These are phyloP conservation scores for Gamsiella multidivaricata DNA, from an alignment of 192 early-diverging fungal genomes.

Conservation along the genomic window DNA sequence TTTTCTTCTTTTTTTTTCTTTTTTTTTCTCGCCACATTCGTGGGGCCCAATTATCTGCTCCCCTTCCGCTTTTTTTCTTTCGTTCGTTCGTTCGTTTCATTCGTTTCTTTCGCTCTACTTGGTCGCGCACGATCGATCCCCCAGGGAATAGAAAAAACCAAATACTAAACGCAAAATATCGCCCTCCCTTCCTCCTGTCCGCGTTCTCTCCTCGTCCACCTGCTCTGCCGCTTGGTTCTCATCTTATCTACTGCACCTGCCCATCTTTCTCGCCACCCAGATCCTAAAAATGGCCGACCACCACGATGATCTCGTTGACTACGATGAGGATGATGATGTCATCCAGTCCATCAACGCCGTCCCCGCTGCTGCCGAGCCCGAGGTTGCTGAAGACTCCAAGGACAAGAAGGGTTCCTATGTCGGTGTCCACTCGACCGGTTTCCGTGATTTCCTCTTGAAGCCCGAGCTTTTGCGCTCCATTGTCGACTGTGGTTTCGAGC, in stretches of 20 bases:
- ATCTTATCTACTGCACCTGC: conserved; percentile 18
- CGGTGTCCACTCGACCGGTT: conserved; percentile 97
- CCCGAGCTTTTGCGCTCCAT: conserved; percentile 95
- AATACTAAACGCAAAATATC: conserved; percentile 29
- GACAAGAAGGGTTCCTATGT: conserved; percentile 98
- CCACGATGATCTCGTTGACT: conserved; percentile 96
- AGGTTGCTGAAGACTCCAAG: conserved; percentile 73
- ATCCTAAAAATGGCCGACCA: conserved; percentile 61
- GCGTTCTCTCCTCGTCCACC: neutral
- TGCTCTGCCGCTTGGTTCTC: conserved; percentile 3
- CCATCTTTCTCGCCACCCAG: neutral
- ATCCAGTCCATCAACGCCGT: conserved; percentile 68
- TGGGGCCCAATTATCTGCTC: neutral
- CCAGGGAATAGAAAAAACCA: conserved; percentile 7
- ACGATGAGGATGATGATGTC: conserved; percentile 93
- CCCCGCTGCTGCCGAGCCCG: conserved; percentile 55
- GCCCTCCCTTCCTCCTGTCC: conserved; percentile 6
- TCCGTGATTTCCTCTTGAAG: conserved; percentile 97
- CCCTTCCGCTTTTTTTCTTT: conserved; percentile 3
- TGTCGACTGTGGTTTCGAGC: conserved; percentile 99
- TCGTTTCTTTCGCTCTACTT: too few relatives aligned
- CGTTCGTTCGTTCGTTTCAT: too few relatives aligned
- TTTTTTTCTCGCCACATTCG: neutral
- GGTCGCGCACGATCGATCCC: neutral
- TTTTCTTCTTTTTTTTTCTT: neutral